A percentile compares a stretch with the other conserved stretches of the same genome.
phyloP scores from a whole-genome alignment of 192 early-diverging fungal genomes.

The Dispira parvispora region DNA sequence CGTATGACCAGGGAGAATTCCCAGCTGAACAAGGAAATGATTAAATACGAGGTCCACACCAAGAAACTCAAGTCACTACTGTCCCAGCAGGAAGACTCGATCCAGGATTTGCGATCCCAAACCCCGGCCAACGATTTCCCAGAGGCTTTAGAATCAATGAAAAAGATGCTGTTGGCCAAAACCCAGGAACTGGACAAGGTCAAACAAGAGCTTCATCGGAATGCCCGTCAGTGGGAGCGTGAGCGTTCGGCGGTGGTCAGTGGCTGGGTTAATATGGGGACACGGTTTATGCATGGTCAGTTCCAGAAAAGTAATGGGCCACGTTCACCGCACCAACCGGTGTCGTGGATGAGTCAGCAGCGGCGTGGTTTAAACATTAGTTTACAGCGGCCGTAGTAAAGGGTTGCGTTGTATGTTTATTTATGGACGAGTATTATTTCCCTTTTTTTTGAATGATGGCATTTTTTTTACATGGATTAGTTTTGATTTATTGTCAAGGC shows the following conservation, averaged over 20 bases:
- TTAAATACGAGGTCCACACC: conserved; percentile 18
- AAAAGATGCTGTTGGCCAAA: conserved; percentile 22
- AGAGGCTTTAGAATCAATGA: conserved; percentile 38
- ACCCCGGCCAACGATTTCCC: conserved; percentile 22
- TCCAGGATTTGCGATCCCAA: conserved; percentile 11
- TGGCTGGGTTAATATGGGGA: conserved; percentile 16
- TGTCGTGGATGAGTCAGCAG: conserved; percentile 58
- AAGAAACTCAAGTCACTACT: conserved; percentile 27
- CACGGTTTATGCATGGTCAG: conserved; percentile 7
- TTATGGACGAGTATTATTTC: too few species aligned
- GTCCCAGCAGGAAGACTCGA: conserved; percentile 9
- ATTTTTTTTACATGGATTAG: too few species aligned
- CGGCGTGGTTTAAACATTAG: conserved; percentile 41
- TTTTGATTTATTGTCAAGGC: too few species aligned
- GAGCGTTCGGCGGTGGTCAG: conserved; percentile 22
- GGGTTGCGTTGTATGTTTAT: too few species aligned
- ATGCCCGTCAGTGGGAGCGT: conserved; percentile 30
- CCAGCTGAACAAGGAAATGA: conserved; percentile 25
- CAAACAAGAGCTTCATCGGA: conserved; percentile 37
- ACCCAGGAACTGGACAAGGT: conserved; percentile 42
- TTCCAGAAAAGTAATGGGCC: background rate
- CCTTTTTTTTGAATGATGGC: too few species aligned
- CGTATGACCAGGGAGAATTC: conserved; percentile 23
- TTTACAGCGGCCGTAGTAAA: conserved; percentile 21
- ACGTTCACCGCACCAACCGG: conserved; percentile 19